Evolutionary conservation across 805 yeast genomes (phyloP), one percentile per base, ranked within the genome.

Genomic region (Candida silvicultrix): DNA sequence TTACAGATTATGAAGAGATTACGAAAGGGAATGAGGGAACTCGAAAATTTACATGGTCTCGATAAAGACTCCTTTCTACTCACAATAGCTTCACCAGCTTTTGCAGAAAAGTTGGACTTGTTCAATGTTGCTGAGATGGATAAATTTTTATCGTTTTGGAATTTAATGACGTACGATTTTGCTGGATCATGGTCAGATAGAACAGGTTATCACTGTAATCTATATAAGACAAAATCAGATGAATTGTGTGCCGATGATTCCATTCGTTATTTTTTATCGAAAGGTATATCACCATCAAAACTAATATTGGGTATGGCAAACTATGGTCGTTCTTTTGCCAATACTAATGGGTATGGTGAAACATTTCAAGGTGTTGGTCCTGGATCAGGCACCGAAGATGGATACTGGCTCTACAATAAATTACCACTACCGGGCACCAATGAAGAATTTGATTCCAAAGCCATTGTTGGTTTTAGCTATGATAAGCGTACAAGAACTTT

Each of bases 131-230:
- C 50, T 1, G 73, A 71, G n/a, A 73, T 92, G 75, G 83, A 83
- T 52, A 57, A 60, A 21, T 71, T 73, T 53, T 58, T 94, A 16
- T 68, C 79, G 18, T 78, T 79, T 53, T 89, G 90, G 85, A 90
- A 92, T 60, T 62, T 94, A 48, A 92, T 92, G 98, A 80, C 94
- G 18, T 92, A 94, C 62, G 98, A 94, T 62, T 85, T 82, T 55
- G 67, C 81, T 2, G 98, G 97, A 0, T 70, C 76, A 9, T 88
- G 96, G 95, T 80, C 87, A 1, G 56, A 62, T 0, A 51, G 41
- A 3, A 76, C 83, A 0, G 83, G 75, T 2, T 84, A 78, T 58
- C 97, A 88, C 49, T 79, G 94, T 4, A 88, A 89, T 63, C 58
- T 89, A 50, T 77, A 73, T 47, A 25, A 55, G 2, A 38, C 41